These are phyloP conservation scores for Primulina eburnea DNA, from an alignment of 257 asterid genomes.

Conservation along the genomic window DNA sequence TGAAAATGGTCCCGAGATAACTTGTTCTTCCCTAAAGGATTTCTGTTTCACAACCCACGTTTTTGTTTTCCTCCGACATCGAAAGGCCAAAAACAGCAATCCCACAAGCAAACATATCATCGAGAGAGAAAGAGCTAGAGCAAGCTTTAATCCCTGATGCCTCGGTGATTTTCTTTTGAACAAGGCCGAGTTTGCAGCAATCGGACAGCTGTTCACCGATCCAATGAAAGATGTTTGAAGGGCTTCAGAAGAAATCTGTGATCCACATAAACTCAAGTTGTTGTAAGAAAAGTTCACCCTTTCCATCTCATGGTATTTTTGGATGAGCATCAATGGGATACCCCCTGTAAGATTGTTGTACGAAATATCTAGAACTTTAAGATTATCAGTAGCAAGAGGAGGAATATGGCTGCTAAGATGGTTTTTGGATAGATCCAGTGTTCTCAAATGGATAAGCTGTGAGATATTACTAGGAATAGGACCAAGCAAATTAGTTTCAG, in stretches of 20 bases:
- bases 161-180: conserved; percentile 42
- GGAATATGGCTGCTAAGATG: conserved; percentile 62
- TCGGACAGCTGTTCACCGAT: conserved; percentile 72
- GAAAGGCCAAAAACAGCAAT: conserved; percentile 68
- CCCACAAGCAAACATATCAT: conserved; percentile 70
- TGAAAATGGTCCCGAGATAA: conserved; percentile 73
- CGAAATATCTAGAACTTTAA: conserved; percentile 67
- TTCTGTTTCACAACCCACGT: conserved; percentile 68
- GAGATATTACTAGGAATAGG: conserved; percentile 53
- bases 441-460: conserved; percentile 41
- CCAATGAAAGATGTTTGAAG: conserved; percentile 61
- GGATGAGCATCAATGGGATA: conserved; percentile 54
- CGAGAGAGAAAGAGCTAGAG: conserved; percentile 64
- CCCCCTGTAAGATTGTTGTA: conserved; percentile 80
- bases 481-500: conserved; percentile 69
- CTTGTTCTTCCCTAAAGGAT: conserved; percentile 60
- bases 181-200: conserved; percentile 77
- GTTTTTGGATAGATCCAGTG: conserved; percentile 76
- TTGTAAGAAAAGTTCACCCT: conserved; percentile 80
- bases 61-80: conserved; percentile 63
- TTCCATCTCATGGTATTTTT: conserved; percentile 55
- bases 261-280: conserved; percentile 67
- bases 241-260: conserved; percentile 40
- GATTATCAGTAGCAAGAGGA: conserved; percentile 36
- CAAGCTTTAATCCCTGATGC: conserved; percentile 65